Conservation (phyloP, 2,329 filamentous ascomycete species). For the Monilinia aucupariae region DNA sequence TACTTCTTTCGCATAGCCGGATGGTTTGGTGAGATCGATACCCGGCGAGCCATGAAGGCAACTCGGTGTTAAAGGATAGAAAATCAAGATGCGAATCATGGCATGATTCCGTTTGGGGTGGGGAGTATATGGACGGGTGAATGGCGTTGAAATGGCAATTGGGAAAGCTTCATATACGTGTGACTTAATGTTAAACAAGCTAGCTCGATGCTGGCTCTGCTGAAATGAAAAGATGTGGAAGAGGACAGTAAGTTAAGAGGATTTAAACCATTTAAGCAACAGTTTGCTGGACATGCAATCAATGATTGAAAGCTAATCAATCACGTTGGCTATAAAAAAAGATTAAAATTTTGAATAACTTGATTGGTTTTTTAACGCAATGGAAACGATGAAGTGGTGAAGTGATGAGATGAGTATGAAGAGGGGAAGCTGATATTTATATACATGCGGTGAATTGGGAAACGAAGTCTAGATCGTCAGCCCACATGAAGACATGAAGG, state of each 20-base stretch:
- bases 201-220: background rate
- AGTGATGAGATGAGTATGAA: background rate
- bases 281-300: background rate
- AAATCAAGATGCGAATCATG: conserved; percentile 8
- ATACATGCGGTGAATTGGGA: background rate
- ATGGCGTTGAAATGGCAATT: background rate
- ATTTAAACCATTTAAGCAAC: background rate
- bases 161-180: background rate
- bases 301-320: background rate
- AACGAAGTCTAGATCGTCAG: conserved; percentile 11
- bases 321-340: background rate
- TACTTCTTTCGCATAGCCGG: background rate
- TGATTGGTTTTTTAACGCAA: too few species aligned
- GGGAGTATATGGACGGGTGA: background rate
- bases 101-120: background rate
- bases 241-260: background rate
- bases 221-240: background rate
- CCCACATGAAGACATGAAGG: conserved; percentile 9
- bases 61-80: conserved; percentile 6
- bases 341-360: background rate
- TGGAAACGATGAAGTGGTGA: background rate
- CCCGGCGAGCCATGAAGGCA: background rate
- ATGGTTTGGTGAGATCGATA: background rate
- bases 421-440: background rate
- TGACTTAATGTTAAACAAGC: background rate